phyloP scores from a whole-genome alignment of 805 yeast genomes.

The Yueomyces sp. region DNA sequence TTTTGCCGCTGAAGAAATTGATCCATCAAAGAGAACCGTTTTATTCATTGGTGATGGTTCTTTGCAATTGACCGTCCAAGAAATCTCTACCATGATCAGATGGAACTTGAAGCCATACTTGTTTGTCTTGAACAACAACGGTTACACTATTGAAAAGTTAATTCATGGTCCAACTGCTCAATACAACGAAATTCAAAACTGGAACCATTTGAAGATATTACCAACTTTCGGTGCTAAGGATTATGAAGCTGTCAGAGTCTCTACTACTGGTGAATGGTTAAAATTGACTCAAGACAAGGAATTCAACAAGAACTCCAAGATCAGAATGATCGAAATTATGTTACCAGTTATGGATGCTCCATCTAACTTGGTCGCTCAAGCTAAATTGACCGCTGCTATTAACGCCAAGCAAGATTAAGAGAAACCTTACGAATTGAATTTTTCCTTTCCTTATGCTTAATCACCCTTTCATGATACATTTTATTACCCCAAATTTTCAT shows the following conservation, averaged over 20 bases:
- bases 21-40: constrained; percentile 47
- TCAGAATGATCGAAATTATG: constrained; percentile 56
- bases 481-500: background rate
- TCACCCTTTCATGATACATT: background rate
- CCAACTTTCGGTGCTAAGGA: constrained; percentile 35
- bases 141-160: constrained; percentile 65
- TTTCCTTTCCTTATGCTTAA: background rate
- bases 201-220: constrained; percentile 49
- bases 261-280: constrained; percentile 41
- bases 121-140: constrained; percentile 57
- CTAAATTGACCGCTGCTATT: constrained; percentile 41
- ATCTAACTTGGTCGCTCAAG: constrained; percentile 50
- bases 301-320: constrained; percentile 43
- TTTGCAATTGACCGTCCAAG: constrained; percentile 60
- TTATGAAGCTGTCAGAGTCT: constrained; percentile 40
- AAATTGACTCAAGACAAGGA: constrained; percentile 31
- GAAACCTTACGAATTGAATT: constrained; percentile 1
- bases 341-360: constrained; percentile 62
- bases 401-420: constrained; percentile 25
- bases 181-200: constrained; percentile 54
- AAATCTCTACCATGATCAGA: constrained; percentile 55
- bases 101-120: constrained; percentile 56
- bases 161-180: constrained; percentile 55
- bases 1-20: constrained; percentile 52
- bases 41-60: constrained; percentile 69